phyloP scores from a whole-genome alignment of 2,329 filamentous ascomycete genomes.

The Incumbomyces lentus region DNA sequence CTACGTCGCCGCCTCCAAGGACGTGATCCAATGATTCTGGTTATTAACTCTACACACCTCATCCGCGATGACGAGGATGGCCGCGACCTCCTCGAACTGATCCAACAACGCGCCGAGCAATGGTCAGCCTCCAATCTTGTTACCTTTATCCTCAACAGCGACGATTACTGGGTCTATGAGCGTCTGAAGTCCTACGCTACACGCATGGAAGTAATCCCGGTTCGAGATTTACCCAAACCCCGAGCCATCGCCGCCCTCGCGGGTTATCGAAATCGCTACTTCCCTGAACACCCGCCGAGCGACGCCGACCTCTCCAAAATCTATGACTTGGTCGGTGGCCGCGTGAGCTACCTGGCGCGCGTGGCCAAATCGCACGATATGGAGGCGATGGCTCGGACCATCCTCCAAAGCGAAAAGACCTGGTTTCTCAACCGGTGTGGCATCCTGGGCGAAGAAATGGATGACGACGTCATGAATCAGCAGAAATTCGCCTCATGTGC shows the following conservation, averaged over 20 bases:
- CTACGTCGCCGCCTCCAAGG: conserved; percentile 46
- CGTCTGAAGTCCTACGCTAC: conserved; percentile 84
- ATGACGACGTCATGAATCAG: conserved; percentile 97
- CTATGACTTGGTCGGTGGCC: conserved; percentile 77
- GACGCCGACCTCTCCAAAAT: conserved; percentile 57
- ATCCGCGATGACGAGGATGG: conserved; percentile 86
- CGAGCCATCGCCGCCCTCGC: conserved; percentile 67
- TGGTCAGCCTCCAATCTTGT: conserved; percentile 90
- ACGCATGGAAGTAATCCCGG: conserved; percentile 84
- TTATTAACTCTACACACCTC: conserved; percentile 89
- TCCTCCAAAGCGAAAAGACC: conserved; percentile 60
- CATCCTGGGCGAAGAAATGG: conserved; percentile 67
- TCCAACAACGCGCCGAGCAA: conserved; percentile 90
- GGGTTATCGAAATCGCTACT: conserved; percentile 73
- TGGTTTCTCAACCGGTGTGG: conserved; percentile 75
- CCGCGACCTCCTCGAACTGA: conserved; percentile 82
- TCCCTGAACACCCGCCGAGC: conserved; percentile 47
- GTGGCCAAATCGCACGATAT: conserved; percentile 82
- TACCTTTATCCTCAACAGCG: conserved; percentile 83
- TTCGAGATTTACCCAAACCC: conserved; percentile 69
- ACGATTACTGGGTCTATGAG: conserved; percentile 99
- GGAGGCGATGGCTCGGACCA: conserved; percentile 63
- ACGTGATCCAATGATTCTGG: conserved; percentile 66
- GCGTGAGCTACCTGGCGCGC: conserved; percentile 75
- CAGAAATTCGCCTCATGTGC: conserved; percentile 92